Evolutionary conservation across 2,329 filamentous ascomycete species (phyloP).

Genomic region (Torrubiellomyces zombiae): DNA sequence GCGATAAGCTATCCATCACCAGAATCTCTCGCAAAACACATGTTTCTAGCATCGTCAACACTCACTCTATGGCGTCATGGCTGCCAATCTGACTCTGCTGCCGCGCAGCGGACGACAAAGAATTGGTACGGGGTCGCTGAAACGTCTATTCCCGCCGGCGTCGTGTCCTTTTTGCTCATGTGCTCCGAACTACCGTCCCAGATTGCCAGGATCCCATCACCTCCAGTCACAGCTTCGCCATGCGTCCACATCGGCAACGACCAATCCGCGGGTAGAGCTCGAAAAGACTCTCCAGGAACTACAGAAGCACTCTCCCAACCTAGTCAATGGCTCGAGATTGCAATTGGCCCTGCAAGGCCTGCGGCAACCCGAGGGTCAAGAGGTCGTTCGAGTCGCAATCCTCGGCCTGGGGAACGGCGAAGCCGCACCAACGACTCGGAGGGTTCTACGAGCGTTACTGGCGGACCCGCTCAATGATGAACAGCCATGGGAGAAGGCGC

Average conservation of each 20-base stretch:
- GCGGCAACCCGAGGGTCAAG: constrained; percentile 36
- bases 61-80: too few species aligned
- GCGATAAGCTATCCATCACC: too few species aligned
- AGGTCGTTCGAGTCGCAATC: constrained; percentile 42
- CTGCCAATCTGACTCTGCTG: constrained; percentile 14
- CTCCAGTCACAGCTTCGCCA: too few species aligned
- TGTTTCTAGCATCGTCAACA: constrained; percentile 25
- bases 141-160: too few species aligned
- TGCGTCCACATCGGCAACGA: constrained; percentile 11
- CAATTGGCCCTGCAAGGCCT: constrained; percentile 55
- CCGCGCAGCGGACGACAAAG: constrained; percentile 11
- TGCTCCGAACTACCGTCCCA: too few species aligned
- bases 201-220: constrained; percentile 8
- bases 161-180: constrained; percentile 17
- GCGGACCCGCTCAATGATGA: constrained; percentile 51
- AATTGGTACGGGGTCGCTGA: too few species aligned
- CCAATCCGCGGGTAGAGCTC: constrained; percentile 33
- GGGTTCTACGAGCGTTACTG: constrained; percentile 51
- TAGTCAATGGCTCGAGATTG: constrained; percentile 51
- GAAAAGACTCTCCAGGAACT: constrained; percentile 42
- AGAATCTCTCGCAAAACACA: too few species aligned
- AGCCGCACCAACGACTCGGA: constrained; percentile 34
- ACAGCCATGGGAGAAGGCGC: constrained; percentile 48
- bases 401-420: constrained; percentile 27
- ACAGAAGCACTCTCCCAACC: constrained; percentile 40